A percentile compares a stretch with the other conserved stretches of the same genome.
Evolutionary conservation across 2,329 filamentous ascomycete genomes (phyloP).

Genomic region (Neophaeococcomyces aloes): DNA sequence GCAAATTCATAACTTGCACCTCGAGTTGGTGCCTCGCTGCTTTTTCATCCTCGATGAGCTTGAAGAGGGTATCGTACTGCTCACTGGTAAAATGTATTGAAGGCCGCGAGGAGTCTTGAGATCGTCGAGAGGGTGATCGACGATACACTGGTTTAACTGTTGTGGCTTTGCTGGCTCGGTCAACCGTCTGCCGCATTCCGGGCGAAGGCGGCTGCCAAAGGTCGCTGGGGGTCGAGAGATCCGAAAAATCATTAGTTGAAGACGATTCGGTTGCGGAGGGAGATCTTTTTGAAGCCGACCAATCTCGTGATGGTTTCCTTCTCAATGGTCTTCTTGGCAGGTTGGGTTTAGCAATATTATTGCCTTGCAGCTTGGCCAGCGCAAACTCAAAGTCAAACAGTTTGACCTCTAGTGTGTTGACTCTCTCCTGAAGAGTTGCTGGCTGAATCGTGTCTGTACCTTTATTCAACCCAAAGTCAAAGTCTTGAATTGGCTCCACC

Average conservation of each 20-base stretch:
- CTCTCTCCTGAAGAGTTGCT: slow-evolving; percentile 34
- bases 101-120: slow-evolving; percentile 13
- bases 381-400: slow-evolving; percentile 42
- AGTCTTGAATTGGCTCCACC: slow-evolving; percentile 15
- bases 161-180: slow-evolving; percentile 20
- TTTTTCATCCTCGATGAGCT: slow-evolving; percentile 37
- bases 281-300: slow-evolving; percentile 6
- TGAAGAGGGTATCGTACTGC: slow-evolving; percentile 38
- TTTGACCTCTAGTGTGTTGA: slow-evolving; percentile 42
- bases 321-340: slow-evolving; percentile 6
- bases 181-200: background rate
- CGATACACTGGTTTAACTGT: slow-evolving; percentile 14
- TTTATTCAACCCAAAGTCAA: slow-evolving; percentile 24
- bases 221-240: slow-evolving; percentile 16
- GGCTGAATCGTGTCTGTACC: slow-evolving; percentile 24
- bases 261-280: background rate
- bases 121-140: slow-evolving; percentile 10
- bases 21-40: slow-evolving; percentile 36
- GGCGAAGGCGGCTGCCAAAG: background rate
- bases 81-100: slow-evolving; percentile 28
- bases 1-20: slow-evolving; percentile 32
- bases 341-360: slow-evolving; percentile 16
- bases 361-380: slow-evolving; percentile 37
- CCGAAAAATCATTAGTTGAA: slow-evolving; percentile 12
- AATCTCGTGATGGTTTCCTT: slow-evolving; percentile 8